Conservation (phyloP, 2,329 filamentous ascomycete genomes). For the Penicillium sp. region DNA sequence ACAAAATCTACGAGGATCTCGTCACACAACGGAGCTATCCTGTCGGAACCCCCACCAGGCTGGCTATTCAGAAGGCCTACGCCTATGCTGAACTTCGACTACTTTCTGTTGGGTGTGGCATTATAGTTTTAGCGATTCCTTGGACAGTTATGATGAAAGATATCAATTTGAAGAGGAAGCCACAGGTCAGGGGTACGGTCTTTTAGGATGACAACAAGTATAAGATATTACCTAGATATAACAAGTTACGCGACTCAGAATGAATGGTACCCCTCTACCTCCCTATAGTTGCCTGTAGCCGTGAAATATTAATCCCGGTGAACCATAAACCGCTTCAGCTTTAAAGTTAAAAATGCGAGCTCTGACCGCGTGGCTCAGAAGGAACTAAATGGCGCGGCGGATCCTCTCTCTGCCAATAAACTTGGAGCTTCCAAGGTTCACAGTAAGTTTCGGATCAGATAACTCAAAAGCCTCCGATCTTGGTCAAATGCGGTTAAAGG, state of each 20-base stretch:
- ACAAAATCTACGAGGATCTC: conserved; percentile 18
- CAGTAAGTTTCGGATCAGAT: conserved; percentile 5
- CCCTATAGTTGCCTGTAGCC: no score
- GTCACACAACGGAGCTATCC: conserved; percentile 12
- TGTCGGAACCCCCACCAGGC: conserved; percentile 50
- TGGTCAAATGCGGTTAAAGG: neutral
- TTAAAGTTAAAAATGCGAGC: neutral
- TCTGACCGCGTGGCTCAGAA: neutral
- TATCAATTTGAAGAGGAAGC: conserved; percentile 49
- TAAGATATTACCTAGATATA: neutral
- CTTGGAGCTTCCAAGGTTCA: neutral
- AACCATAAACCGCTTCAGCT: neutral
- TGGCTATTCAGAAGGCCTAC: conserved; percentile 61
- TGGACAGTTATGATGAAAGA: conserved; percentile 50
- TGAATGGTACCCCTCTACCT: neutral
- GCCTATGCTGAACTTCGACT: conserved; percentile 53
- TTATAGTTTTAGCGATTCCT: conserved; percentile 44
- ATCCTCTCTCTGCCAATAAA: neutral
- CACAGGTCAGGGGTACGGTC: conserved; percentile 52
- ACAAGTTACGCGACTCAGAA: neutral
- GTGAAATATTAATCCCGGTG: no score
- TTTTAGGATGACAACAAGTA: conserved; percentile 34
- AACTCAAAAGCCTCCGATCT: neutral
- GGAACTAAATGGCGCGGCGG: neutral
- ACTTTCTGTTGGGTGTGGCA: conserved; percentile 49